Evolutionary conservation across 768 basidiomycete genomes (phyloP), one percentile per base, ranked within the genome.

Genomic region (Russula vinacea): DNA sequence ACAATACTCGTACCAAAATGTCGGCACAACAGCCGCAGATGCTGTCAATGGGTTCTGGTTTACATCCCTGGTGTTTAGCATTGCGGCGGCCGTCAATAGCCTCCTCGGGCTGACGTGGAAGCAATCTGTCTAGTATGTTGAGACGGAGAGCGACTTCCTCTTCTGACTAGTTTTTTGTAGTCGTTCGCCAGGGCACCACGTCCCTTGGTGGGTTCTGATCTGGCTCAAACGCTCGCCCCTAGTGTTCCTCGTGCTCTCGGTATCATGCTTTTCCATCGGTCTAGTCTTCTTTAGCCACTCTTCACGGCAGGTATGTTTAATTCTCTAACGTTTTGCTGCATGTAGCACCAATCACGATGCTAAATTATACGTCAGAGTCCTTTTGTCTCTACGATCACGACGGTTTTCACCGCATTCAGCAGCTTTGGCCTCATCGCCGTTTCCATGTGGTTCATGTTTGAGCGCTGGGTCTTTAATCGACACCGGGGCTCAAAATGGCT

Each of bases 201-300:
- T 89, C 47, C 88, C 88, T 1, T 89, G 88, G 88, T 89, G 88
- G 87, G 87, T 89, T 51, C 76, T 88, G 62, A 91, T 92, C 68
- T 92, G 89, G 90, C 90, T 92, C 76, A 92, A 91, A 71, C 79
- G 89, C 50, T 89, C 89, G 9, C 90, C 90, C 14, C 78, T 92
- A 42, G 86, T 91, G 66, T 90, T 92, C 76, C 83, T 92, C 52
- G 89, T 92, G 62, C 79, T 91, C 72, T 90, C 90, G 56, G 89
- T 92, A 54, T 88, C 89, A 33, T 88, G 87, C 74, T 92, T 92
- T 75, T 91, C 88, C 1, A 80, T 89, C 44, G 90, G 90, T 22
- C 79, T 92, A n/a, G 85, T 87, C 70, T 81, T 87, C 44, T 92
- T 92, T 71, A 81, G 88, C 22, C 92, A 90, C 71, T 84, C 90